Evolutionary conservation across 2,329 filamentous ascomycete species (phyloP), one percentile per base, ranked within the genome.

Genomic region (Aurifilum marmelostoma): DNA sequence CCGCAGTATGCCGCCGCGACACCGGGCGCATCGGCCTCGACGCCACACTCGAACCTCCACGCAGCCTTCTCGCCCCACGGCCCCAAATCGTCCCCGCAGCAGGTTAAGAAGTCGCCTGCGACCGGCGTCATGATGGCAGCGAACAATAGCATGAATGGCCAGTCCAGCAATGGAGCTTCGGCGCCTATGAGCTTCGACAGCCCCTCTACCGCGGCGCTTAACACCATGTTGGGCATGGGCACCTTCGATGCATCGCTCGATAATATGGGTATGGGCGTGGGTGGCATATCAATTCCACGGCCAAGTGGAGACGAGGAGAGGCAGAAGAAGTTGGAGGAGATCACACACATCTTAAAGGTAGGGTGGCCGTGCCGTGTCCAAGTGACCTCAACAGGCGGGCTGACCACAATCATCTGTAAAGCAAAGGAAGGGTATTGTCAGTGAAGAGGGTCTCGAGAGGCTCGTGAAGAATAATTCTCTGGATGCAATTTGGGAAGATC

Each of bases 391-490:
- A 50, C 39, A 8, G 61, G 34, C 3, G 18, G 14, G 47, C 76
- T 74, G 47, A 12, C 12, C 73, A 74, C 67, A 75, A 78, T 68
- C 77, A 75, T 24, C 50, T 52, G 50, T 39, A 9, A 60, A 76
- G 76, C 72, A 80, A 73, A 80, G 78, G 73, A 87, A 87, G 71
- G 91, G 91, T 4, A 81, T 89, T 54, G 88, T 95, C 50, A 92
- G 91, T 73, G 90, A 92, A 75, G 88, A 91, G 39, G 91, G 91
- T 2, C 83, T 96, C n/a, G 89, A 92, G 77, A 85, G 91, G 66
- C 80, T 95, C 39, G 90, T 89, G 11, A 86, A 87, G 74, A 84
- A 88, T 67, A 84, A 90, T 66, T 91, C 90, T n/a, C 81, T 92
- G 52, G 89, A 91, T 71, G 85, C 83, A 67, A 79, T 90, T 16